Evolutionary conservation across 257 asterid species (phyloP).

Genomic region (Nemophila menziesii): DNA sequence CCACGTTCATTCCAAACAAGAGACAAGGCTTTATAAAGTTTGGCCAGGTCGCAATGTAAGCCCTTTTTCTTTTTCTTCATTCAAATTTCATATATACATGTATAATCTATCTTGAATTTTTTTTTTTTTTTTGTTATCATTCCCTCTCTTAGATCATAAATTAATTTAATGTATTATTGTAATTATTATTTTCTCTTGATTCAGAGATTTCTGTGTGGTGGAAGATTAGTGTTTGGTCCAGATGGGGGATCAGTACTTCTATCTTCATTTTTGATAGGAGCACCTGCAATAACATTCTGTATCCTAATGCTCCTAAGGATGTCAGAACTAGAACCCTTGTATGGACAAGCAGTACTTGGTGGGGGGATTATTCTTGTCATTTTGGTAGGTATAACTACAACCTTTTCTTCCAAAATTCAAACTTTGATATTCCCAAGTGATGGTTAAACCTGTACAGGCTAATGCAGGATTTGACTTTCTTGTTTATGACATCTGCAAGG

Average conservation of each 20-base stretch:
- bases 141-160: not conserved
- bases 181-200: not conserved
- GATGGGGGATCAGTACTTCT: slow-evolving; percentile 51
- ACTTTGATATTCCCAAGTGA: not conserved
- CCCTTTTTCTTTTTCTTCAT: not conserved
- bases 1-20: slow-evolving; percentile 33
- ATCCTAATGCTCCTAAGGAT: slow-evolving; percentile 34
- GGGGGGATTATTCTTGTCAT: slow-evolving; percentile 46
- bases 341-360: slow-evolving; percentile 35
- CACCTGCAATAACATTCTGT: slow-evolving; percentile 66
- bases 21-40: slow-evolving; percentile 61
- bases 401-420: not conserved
- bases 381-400: slow-evolving; percentile 33
- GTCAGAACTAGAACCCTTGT: slow-evolving; percentile 22
- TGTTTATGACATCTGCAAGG: slow-evolving; percentile 62
- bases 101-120: not conserved
- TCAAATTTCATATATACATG: no score
- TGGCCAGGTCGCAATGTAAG: slow-evolving; percentile 93
- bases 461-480: slow-evolving; percentile 61
- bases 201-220: slow-evolving; percentile 77
- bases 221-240: slow-evolving; percentile 80
- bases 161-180: not conserved
- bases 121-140: not conserved
- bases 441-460: slow-evolving; percentile 7
- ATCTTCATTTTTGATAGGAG: slow-evolving; percentile 50